Evolutionary conservation across 441 rosid genomes (phyloP), one percentile per base, ranked within the genome.

Genomic region (Biscutella laevigata): DNA sequence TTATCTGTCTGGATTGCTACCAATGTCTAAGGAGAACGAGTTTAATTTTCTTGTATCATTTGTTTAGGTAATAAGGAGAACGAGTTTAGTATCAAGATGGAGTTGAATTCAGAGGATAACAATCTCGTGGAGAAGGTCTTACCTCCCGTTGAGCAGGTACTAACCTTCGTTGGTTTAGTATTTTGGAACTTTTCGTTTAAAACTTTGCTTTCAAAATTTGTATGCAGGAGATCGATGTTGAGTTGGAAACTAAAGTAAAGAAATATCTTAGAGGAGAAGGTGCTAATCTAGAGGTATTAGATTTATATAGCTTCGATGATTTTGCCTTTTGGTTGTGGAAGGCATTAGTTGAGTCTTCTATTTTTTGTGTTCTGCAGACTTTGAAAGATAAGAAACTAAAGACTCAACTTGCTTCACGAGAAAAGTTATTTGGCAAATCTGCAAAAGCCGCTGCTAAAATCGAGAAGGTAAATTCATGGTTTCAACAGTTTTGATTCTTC

Each of bases 401-500:
- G 71, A 83, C 87, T 46, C 89, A 82, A 53, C 94, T 85, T 51
- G 74, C 79, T 43, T 75, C 69, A 16, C 72, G 87, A 48, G 96
- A 86, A 67, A 62, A 79, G 28, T 34, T 83, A 44, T 77, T 69
- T 74, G 83, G 79, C 3, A 78, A 64, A 52, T 75, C 92, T 61
- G 95, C 94, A 0, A 79, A 71, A 72, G 59, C 79, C 57, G 95
- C 98, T 59, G 96, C 96, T 55, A 76, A 83, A 76, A 70, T 78
- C 9, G 98, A 86, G 76, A 88, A 86, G 81, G 97, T 87, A 47
- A 41, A n/a, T n/a, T n/a, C n/a, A n/a, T n/a, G n/a, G n/a, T n/a
- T n/a, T n/a, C n/a, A n/a, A n/a, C n/a, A n/a, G n/a, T 12, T 36
- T 28, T 54, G 12, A 48, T 16, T 30, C 37, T 14, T 42, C 2